Conservation (phyloP, 2,329 filamentous ascomycete species). For the Coniella lustricola region DNA sequence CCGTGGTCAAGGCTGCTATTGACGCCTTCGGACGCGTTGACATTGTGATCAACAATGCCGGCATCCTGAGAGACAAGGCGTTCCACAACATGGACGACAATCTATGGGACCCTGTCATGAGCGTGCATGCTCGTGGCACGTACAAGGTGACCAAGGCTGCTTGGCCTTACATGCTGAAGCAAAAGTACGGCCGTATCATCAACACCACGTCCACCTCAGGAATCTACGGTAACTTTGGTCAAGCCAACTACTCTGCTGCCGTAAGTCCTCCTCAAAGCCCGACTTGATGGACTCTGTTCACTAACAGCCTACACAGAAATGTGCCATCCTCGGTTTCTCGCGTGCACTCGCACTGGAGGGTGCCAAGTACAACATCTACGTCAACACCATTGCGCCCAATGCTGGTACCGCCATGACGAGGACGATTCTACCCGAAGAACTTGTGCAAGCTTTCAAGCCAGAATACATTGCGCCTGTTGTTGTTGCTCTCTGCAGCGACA, state of each 20-base stretch:
- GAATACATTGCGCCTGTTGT: slow-evolving; percentile 96
- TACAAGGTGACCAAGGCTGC: slow-evolving; percentile 97
- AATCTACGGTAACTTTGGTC: slow-evolving; percentile 98
- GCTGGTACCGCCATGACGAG: slow-evolving; percentile 93
- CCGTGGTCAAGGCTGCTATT: slow-evolving; percentile 86
- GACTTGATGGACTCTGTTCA: background rate
- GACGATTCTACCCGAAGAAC: slow-evolving; percentile 90
- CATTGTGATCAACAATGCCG: slow-evolving; percentile 95
- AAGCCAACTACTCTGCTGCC: slow-evolving; percentile 92
- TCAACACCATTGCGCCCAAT: slow-evolving; percentile 97
- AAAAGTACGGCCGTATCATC: slow-evolving; percentile 94
- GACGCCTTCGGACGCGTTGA: slow-evolving; percentile 91
- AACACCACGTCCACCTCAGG: slow-evolving; percentile 97
- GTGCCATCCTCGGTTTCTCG: slow-evolving; percentile 90
- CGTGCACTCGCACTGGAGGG: slow-evolving; percentile 89
- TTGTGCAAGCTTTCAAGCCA: slow-evolving; percentile 98
- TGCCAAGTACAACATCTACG: slow-evolving; percentile 93
- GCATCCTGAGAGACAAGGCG: slow-evolving; percentile 95
- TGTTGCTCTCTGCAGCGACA: slow-evolving; percentile 76
- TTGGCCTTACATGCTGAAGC: slow-evolving; percentile 96
- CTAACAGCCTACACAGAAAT: slow-evolving; percentile 53
- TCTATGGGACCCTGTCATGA: slow-evolving; percentile 85
- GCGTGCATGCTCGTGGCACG: slow-evolving; percentile 87
- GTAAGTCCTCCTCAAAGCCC: slow-evolving; percentile 40
- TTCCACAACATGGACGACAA: slow-evolving; percentile 96